phyloP scores from a whole-genome alignment of 192 early-diverging fungal genomes.

The Coemansia sp. region DNA sequence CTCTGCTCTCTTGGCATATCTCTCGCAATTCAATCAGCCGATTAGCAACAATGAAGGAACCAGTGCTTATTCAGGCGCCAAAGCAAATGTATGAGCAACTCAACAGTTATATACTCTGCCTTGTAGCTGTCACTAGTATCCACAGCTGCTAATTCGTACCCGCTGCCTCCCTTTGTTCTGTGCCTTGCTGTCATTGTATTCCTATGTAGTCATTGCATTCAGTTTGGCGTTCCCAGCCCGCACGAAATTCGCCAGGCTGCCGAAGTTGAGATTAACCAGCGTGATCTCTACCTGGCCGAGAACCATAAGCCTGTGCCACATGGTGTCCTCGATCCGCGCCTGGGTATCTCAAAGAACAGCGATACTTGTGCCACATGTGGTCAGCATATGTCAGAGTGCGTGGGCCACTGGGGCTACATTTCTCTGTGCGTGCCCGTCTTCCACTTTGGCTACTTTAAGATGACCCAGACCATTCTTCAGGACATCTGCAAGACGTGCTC shows the following conservation, averaged over 20 bases:
- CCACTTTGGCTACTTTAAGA: conserved; percentile 97
- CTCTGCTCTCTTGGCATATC: neutral
- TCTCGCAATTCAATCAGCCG: neutral
- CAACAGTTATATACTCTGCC: neutral
- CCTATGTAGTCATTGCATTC: conserved; percentile 79
- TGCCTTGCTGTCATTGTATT: neutral
- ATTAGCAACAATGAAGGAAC: conserved; percentile 71
- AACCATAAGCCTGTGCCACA: conserved; percentile 75
- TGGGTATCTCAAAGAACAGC: conserved; percentile 88
- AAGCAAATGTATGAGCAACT: conserved; percentile 70
- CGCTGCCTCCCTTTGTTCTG: neutral
- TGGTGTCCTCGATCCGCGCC: conserved; percentile 88
- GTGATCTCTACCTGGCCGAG: conserved; percentile 78
- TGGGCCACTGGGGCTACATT: conserved; percentile 96
- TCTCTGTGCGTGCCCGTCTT: conserved; percentile 94
- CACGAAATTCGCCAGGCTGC: conserved; percentile 87
- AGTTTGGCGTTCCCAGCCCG: conserved; percentile 93
- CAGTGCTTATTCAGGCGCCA: conserved; percentile 67
- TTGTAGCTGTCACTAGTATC: neutral
- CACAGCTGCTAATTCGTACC: neutral
- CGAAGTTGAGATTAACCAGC: conserved; percentile 89
- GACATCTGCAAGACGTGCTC: conserved; percentile 97
- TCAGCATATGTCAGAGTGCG: conserved; percentile 82
- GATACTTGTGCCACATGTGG: conserved; percentile 90
- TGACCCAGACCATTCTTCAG: conserved; percentile 87